Percentiles rank a stretch among this genome's conserved stretches.
These are phyloP conservation scores for Neurospora sp. DNA, from an alignment of 495 filamentous ascomycete species.

Conservation along the genomic window DNA sequence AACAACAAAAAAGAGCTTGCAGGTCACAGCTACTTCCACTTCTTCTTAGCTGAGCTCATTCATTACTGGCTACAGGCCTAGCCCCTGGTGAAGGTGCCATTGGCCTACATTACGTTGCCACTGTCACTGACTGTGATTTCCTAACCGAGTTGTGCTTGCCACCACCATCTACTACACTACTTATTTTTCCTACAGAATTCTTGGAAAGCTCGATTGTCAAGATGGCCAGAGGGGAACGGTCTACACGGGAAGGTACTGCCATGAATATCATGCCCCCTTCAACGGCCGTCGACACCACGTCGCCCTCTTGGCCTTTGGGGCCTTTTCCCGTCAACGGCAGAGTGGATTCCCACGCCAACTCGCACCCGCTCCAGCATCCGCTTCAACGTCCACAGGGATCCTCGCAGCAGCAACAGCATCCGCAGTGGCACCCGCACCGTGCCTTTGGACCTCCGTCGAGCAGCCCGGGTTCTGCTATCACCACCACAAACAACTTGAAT, in stretches of 20 bases:
- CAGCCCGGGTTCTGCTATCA: background rate
- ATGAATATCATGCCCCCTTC: background rate
- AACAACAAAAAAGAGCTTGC: background rate
- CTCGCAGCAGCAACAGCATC: background rate
- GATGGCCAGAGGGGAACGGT: background rate
- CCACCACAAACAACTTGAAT: background rate
- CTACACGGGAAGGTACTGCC: background rate
- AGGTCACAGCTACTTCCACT: background rate
- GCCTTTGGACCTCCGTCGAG: background rate
- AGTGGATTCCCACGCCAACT: background rate
- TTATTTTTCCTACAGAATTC: background rate
- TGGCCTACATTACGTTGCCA: background rate
- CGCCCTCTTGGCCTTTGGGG: background rate
- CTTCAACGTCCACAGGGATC: background rate
- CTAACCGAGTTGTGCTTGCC: background rate
- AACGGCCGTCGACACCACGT: background rate
- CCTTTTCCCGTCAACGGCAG: background rate
- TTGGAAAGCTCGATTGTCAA: background rate
- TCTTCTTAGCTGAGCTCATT: background rate
- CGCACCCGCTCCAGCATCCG: background rate
- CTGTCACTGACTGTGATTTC: background rate
- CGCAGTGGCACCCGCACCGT: background rate
- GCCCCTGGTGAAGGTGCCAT: background rate
- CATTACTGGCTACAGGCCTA: background rate
- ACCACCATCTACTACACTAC: background rate